Evolutionary conservation across 2,329 filamentous ascomycete species (phyloP), one percentile per base, ranked within the genome.

Genomic region (Colletotrichum higginsianum): DNA sequence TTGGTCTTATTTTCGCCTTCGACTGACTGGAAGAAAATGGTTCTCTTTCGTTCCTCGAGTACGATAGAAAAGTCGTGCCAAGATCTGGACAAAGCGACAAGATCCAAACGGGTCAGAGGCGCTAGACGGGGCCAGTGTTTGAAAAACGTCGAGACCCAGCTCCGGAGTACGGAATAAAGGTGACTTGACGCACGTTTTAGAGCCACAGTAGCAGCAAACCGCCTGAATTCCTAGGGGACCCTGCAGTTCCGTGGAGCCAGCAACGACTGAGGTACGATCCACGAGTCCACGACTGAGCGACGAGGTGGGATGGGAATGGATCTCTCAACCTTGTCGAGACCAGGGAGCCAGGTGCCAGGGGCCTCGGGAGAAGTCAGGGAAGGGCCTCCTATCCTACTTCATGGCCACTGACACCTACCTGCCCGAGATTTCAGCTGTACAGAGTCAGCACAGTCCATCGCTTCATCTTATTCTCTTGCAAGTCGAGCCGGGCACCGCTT

Each of bases 181-280:
- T 49, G 40, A 60, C 69, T 72, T 72, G 65, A 72, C 53, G 69
- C 66, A 69, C 42, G 65, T 69, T 71, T 64, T 72, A 72, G 46
- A 56, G 65, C 65, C 53, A 56, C 58, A 44, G 60, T 69, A 47
- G 52, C 52, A 67, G 65, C 64, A 66, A 58, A 47, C 46, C 57
- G 46, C 18, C 58, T 55, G 30, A 40, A 58, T 30, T 42, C 58
- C 68, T 49, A 60, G 65, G 60, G 57, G 52, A 60, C 58, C 65
- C 50, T 72, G 65, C 26, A 58, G 53, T 65, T 42, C 47, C 65
- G 30, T 68, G 60, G 68, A 50, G 44, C 35, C 63, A 57, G 52
- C 47, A 62, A 57, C 53, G n/a, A 55, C 16, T 21, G 11, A 16
- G n/a, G 53, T 21, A n/a, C 46, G 12, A 38, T 40, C 52, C 47